Percentiles rank a stretch among this genome's conserved stretches.
Conservation (phyloP, 805 yeast species). For the Ogataea pilisensis region DNA sequence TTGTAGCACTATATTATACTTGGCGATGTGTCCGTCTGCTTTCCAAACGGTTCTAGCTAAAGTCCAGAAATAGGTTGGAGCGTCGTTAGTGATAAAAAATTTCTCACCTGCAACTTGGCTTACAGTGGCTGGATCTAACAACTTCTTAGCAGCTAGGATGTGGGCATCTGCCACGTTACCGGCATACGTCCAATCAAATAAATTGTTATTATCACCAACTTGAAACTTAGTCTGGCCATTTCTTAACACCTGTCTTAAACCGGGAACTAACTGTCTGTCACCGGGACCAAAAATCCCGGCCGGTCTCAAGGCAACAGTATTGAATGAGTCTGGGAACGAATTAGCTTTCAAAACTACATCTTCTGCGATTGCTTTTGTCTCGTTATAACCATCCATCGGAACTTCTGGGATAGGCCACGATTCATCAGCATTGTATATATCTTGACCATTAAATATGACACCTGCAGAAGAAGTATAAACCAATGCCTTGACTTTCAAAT, state of each 20-base stretch:
- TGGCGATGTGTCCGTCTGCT: constrained; percentile 83
- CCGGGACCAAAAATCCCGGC: constrained; percentile 99
- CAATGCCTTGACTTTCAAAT: constrained; percentile 51
- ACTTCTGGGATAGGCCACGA: constrained; percentile 86
- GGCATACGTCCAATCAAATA: constrained; percentile 97
- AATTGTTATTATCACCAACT: constrained; percentile 87
- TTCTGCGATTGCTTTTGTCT: constrained; percentile 92
- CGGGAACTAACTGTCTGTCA: constrained; percentile 94
- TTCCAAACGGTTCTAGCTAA: constrained; percentile 96
- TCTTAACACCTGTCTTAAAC: constrained; percentile 75
- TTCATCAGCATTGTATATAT: constrained; percentile 89
- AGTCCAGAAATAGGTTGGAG: constrained; percentile 96
- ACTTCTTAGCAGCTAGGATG: constrained; percentile 80
- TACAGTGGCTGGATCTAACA: constrained; percentile 45
- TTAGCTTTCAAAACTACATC: constrained; percentile 72
- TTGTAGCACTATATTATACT: constrained; percentile 59
- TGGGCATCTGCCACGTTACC: constrained; percentile 98
- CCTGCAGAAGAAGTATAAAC: constrained; percentile 98
- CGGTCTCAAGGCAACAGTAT: constrained; percentile 87
- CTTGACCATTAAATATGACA: constrained; percentile 94
- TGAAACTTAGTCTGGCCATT: constrained; percentile 89
- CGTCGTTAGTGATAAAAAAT: constrained; percentile 88
- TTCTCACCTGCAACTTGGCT: constrained; percentile 71
- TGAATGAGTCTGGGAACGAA: constrained; percentile 47
- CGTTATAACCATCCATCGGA: constrained; percentile 96